Conservation (phyloP, 495 filamentous ascomycete species). For the Penicillium egyptiacum region DNA sequence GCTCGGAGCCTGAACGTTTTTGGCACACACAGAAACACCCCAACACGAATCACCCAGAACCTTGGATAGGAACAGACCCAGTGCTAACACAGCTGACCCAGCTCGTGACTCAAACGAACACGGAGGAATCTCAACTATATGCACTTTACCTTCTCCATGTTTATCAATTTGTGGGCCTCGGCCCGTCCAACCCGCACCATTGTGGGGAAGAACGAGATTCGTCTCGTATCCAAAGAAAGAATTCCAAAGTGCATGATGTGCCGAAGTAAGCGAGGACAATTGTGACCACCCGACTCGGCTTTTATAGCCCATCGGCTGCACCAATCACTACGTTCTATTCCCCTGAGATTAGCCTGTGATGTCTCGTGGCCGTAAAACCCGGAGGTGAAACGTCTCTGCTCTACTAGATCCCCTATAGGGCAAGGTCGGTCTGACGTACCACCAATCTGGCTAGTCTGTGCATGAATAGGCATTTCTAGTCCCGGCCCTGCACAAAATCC, state of each 20-base stretch:
- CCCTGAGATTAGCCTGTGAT: background rate
- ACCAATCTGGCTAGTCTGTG: background rate
- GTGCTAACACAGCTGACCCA: background rate
- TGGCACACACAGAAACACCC: background rate
- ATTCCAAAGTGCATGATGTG: background rate
- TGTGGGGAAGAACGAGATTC: slow-evolving; percentile 6
- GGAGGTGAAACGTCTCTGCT: background rate
- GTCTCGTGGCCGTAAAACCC: slow-evolving; percentile 1
- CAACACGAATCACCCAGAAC: background rate
- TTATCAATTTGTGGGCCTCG: slow-evolving; percentile 13
- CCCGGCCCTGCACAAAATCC: slow-evolving; percentile 1
- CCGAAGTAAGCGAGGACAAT: background rate
- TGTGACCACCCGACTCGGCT: slow-evolving; percentile 1
- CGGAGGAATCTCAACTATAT: background rate
- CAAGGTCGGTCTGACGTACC: slow-evolving; percentile 3
- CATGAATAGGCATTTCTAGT: slow-evolving; percentile 4
- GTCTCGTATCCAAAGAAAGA: background rate
- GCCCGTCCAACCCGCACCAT: slow-evolving; percentile 5
- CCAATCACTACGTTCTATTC: background rate
- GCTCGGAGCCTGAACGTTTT: background rate
- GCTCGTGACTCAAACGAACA: slow-evolving; percentile 2
- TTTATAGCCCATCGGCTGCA: background rate
- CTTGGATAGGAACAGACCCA: background rate
- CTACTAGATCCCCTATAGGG: background rate
- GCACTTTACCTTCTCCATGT: background rate